A percentile compares a stretch with the other conserved stretches of the same genome.
Conservation (phyloP, 129 eudicot species). For the Flaveria robusta region DNA sequence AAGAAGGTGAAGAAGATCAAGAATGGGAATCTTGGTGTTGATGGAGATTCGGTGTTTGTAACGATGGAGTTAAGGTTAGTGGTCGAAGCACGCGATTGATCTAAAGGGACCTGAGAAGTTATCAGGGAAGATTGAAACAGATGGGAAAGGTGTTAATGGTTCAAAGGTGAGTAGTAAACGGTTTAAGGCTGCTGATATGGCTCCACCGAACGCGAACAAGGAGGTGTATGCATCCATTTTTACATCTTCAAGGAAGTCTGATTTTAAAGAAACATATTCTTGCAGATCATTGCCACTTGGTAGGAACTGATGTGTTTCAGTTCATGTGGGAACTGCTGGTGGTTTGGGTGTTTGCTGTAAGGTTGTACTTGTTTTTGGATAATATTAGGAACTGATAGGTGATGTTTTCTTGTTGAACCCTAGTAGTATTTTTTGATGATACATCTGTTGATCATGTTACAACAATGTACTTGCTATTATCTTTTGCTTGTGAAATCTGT, state of each 20-base stretch:
- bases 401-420: not conserved
- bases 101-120: constrained; percentile 32
- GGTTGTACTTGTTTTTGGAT: constrained; percentile 19
- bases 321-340: constrained; percentile 16
- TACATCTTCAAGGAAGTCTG: constrained; percentile 80
- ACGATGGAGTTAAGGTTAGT: constrained; percentile 33
- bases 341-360: constrained; percentile 21
- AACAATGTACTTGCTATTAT: constrained; percentile 2
- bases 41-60: constrained; percentile 27
- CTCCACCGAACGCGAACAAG: constrained; percentile 72
- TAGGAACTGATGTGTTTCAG: constrained; percentile 52
- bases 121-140: constrained; percentile 43
- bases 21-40: constrained; percentile 27
- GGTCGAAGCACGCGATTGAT: constrained; percentile 65
- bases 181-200: constrained; percentile 71
- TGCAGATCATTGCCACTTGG: constrained; percentile 93
- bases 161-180: constrained; percentile 37
- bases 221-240: constrained; percentile 84
- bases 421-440: constrained; percentile 2
- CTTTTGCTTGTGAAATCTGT: constrained; percentile 2
- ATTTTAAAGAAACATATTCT: constrained; percentile 73
- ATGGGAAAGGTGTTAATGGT: constrained; percentile 46
- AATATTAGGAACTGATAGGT: constrained; percentile 1
- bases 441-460: constrained; percentile 5
- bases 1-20: constrained; percentile 65